phyloP scores from a whole-genome alignment of 2,329 filamentous ascomycete species.

The Aspergillus uvarum region DNA sequence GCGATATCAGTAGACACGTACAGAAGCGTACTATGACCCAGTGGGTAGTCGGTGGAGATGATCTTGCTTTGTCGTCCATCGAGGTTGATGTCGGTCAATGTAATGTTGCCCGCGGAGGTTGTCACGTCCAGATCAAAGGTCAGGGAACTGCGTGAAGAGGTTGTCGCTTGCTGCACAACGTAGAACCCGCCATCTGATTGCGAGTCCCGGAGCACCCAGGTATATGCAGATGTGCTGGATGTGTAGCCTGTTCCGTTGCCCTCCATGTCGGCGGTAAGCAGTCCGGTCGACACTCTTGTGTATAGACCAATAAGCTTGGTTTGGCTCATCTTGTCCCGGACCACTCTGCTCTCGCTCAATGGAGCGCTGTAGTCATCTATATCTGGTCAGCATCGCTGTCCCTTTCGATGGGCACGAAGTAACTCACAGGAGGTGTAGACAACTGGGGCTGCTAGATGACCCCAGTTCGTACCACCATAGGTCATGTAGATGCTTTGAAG shows the following conservation, averaged over 20 bases:
- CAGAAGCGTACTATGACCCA: conserved; percentile 49
- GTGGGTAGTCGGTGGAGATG: conserved; percentile 53
- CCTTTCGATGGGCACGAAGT: background rate
- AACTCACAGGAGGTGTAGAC: conserved; percentile 45
- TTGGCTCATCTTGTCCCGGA: conserved; percentile 55
- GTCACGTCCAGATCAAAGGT: conserved; percentile 50
- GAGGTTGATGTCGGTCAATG: conserved; percentile 48
- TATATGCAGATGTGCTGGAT: conserved; percentile 45
- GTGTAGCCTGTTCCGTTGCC: conserved; percentile 56
- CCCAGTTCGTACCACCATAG: conserved; percentile 59
- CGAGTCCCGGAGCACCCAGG: conserved; percentile 55
- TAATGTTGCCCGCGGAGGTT: conserved; percentile 47
- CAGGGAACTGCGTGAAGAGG: conserved; percentile 46
- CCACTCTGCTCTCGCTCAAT: conserved; percentile 54
- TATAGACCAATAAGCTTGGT: conserved; percentile 58
- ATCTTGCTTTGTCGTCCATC: conserved; percentile 56
- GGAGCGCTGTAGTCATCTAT: conserved; percentile 49
- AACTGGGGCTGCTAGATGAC: conserved; percentile 50
- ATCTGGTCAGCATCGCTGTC: background rate
- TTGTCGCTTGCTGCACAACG: conserved; percentile 49
- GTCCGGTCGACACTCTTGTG: conserved; percentile 51
- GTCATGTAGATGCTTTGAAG: conserved; percentile 54
- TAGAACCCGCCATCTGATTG: conserved; percentile 53
- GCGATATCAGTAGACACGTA: conserved; percentile 55
- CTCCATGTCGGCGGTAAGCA: conserved; percentile 55